These are phyloP conservation scores for Aegilops umbellulata DNA, from an alignment of 176 grass and related monocot genomes.

Conservation along the genomic window DNA sequence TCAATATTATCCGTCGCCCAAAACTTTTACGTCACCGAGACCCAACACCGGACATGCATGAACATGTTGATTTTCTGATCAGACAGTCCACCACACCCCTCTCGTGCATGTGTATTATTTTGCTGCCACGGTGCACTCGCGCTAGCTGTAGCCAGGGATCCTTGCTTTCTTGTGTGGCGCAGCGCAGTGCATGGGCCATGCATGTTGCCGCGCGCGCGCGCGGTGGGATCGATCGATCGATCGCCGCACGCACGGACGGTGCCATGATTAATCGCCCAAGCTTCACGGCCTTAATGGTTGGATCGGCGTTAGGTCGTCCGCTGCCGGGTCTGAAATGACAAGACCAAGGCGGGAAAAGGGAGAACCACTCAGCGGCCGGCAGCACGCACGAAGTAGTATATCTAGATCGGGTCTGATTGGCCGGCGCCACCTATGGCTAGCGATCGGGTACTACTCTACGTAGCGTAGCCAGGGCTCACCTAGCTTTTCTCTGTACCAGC, in stretches of 20 bases:
- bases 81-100: too few relatives aligned
- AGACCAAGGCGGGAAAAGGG: neutral
- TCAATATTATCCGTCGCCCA: too few relatives aligned
- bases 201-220: too few relatives aligned
- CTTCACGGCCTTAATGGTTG: neutral
- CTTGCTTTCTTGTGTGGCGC: neutral
- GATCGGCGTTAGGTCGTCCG: neutral
- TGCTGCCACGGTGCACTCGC: too few relatives aligned
- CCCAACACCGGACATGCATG: too few relatives aligned
- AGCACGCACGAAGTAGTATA: neutral
- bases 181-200: neutral
- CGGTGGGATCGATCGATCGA: too few relatives aligned
- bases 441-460: neutral
- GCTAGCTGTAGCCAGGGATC: too few relatives aligned
- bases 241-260: neutral
- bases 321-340: slow-evolving; percentile 6
- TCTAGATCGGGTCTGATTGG: neutral
- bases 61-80: too few relatives aligned
- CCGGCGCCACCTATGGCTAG: neutral
- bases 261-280: neutral
- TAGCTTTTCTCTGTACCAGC: neutral
- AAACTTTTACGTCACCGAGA: too few relatives aligned
- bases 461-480: neutral
- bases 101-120: too few relatives aligned
- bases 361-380: neutral